Base-by-base conservation (phyloP, 305 asterid genomes). In the Fraxinus platypoda region DNA sequence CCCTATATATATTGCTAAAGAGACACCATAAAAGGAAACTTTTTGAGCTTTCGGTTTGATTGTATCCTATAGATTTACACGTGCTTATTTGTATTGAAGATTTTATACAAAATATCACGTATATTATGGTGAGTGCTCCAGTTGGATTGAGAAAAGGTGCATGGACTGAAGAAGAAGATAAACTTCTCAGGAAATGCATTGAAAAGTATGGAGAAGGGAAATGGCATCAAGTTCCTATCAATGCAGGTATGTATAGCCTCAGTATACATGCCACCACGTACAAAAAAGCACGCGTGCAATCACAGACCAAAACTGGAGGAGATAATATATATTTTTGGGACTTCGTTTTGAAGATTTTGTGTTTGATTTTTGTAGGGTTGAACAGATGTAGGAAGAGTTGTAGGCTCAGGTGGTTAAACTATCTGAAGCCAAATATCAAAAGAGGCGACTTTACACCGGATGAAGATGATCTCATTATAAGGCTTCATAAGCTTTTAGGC, bases 381-480 rank as follows among this genome's bases (percentile, higher is more conserved):
- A 88, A 88, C 38, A 85, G 89, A 72, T 88, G 86, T 83, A 75
- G 88, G 11, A 88, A 88, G 78, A 87, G 90, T 77, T 88, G 90
- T 26, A 76, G 88, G 59, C 57, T 85, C 5, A 81, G 90, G 34
- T 85, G 88, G 91, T 52, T 87, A 31, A 88, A 87, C 64, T 87
- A 88, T 83, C 74, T 88, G 9, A 81, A 80, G 54, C 89, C 91
- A 12, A 19, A 83, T 76, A 83, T 88, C 3, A 88, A 82, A 41
- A 81, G 89, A 82, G 87, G 88, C 0, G 37, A 68, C 8, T 87
- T 89, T 37, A 33, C 73, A 3, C 11, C 8, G 0, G 91, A 87
- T 38, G 90, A 87, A 80, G 80, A 85, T 3, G 91, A 87, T 49
- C 91, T 89, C 83, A 73, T 89, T 2, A 35, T 81, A 54, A 84